Evolutionary conservation across 75 land plant species (phyloP).

Genomic region (Gnetum montanum): DNA sequence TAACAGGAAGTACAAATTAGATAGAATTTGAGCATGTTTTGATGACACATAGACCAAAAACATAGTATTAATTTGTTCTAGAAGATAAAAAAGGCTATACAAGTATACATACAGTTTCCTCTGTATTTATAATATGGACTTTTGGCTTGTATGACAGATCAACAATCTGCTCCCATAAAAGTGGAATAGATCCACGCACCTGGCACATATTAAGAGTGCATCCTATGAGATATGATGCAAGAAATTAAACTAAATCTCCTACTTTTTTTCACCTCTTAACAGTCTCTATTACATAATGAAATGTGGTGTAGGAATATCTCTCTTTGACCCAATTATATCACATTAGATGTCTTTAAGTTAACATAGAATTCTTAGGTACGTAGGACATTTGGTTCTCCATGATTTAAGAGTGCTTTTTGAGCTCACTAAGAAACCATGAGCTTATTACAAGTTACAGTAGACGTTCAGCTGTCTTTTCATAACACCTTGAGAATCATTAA

Average conservation of each 20-base stretch:
- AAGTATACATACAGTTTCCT: constrained; percentile 48
- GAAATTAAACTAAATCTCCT: not conserved
- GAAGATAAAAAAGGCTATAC: not conserved
- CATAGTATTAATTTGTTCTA: not conserved
- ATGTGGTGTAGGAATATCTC: too few relatives aligned
- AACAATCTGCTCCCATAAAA: constrained; percentile 98
- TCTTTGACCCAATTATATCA: too few relatives aligned
- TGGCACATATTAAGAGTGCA: constrained; percentile 16
- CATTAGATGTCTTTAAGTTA: too few relatives aligned
- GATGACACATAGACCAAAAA: not conserved
- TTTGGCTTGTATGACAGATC: constrained; percentile 94
- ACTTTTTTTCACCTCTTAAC: constrained; percentile 1
- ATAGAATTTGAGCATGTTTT: not conserved
- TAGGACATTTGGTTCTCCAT: too few relatives aligned
- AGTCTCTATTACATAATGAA: too few relatives aligned
- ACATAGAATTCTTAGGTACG: too few relatives aligned
- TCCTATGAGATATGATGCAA: not conserved
- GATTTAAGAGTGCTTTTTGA: too few relatives aligned
- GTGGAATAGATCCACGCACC: constrained; percentile 96
- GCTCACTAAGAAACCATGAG: too few relatives aligned
- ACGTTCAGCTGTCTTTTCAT: too few relatives aligned
- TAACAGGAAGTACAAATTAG: too few relatives aligned
- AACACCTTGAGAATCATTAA: too few relatives aligned
- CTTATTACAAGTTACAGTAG: too few relatives aligned
- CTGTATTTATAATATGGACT: constrained; percentile 55